Conservation (phyloP, 2,329 filamentous ascomycete species). For the Periconia sp. region DNA sequence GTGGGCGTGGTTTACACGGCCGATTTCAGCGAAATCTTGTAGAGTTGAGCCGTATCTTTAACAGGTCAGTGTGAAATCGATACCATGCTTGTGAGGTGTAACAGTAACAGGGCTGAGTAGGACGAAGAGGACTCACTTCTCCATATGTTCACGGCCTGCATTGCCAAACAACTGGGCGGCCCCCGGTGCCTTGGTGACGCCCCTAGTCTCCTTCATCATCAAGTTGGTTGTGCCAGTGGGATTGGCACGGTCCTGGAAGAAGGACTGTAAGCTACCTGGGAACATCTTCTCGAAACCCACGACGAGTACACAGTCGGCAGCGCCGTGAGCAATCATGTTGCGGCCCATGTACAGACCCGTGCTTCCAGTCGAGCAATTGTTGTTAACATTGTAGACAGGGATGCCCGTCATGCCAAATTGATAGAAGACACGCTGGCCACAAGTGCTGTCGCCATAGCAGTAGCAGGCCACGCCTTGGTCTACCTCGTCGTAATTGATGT, state of each 20-base stretch:
- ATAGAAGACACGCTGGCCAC: conserved; percentile 95
- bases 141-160: conserved; percentile 90
- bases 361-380: conserved; percentile 96
- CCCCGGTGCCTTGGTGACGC: conserved; percentile 77
- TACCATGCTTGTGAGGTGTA: too few relatives aligned
- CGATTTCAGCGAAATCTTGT: conserved; percentile 94
- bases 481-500: conserved; percentile 95
- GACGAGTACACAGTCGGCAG: conserved; percentile 84
- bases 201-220: conserved; percentile 84
- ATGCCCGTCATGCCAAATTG: conserved; percentile 98
- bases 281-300: conserved; percentile 99
- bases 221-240: conserved; percentile 70
- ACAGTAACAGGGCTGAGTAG: not conserved
- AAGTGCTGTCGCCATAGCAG: conserved; percentile 94
- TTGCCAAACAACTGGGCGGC: conserved; percentile 96
- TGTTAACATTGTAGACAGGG: conserved; percentile 97
- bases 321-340: conserved; percentile 76
- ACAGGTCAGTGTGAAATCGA: not conserved
- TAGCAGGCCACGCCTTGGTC: conserved; percentile 96
- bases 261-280: conserved; percentile 78
- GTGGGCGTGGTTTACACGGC: conserved; percentile 88
- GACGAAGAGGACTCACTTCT: conserved; percentile 62
- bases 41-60: conserved; percentile 74
- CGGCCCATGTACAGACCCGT: conserved; percentile 85
- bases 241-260: conserved; percentile 83